Percentiles rank a stretch among this genome's conserved stretches.
phyloP scores from a whole-genome alignment of 306 rosid genomes.

The Benincasa hispida region DNA sequence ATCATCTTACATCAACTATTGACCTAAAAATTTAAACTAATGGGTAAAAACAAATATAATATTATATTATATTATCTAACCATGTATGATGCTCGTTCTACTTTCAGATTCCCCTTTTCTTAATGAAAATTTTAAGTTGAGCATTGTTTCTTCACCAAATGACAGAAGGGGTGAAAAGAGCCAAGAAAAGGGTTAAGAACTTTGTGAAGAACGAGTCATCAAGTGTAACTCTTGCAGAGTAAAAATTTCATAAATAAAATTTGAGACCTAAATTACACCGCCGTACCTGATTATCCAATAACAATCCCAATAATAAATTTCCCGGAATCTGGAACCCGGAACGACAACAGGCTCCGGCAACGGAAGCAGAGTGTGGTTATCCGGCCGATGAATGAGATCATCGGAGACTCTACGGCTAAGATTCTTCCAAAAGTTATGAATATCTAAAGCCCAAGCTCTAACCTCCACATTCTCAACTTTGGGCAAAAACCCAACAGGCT shows the following conservation, averaged over 20 bases:
- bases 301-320: constrained; percentile 92
- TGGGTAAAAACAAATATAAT: no score
- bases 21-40: no score
- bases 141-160: not conserved
- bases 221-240: no score
- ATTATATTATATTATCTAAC: no score
- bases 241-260: no score
- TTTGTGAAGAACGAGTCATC: no score
- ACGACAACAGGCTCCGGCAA: constrained; percentile 29
- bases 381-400: constrained; percentile 30
- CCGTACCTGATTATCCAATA: constrained; percentile 73
- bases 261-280: no score
- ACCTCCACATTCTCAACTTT: constrained; percentile 43
- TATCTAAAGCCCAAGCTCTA: constrained; percentile 63
- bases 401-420: constrained; percentile 37
- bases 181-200: not conserved
- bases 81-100: no score
- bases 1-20: no score
- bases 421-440: constrained; percentile 73
- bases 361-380: constrained; percentile 60
- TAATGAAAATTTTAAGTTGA: not conserved
- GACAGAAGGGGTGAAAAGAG: not conserved
- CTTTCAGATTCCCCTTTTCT: not conserved
- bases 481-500: constrained; percentile 50
- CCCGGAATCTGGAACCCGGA: constrained; percentile 81